Conservation (phyloP, 1,284 basidiomycete species). For the Naganishia albida region DNA sequence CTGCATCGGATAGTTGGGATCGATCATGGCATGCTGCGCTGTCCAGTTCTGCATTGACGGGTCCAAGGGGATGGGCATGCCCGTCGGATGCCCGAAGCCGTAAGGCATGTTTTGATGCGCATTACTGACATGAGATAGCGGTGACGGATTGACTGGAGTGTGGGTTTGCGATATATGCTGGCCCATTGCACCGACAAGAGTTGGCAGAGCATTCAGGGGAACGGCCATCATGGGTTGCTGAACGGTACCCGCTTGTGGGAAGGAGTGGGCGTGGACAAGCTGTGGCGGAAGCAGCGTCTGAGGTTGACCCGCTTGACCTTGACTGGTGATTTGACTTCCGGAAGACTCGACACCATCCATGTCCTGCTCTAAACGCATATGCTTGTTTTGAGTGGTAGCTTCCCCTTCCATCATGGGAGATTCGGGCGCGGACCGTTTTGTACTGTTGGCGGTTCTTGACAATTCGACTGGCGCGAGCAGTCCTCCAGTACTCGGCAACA, state of each 20-base stretch:
- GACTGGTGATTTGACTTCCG: background rate
- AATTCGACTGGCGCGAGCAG: conserved; percentile 12
- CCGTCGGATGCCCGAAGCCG: conserved; percentile 18
- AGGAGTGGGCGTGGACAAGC: conserved; percentile 52
- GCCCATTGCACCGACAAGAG: conserved; percentile 4
- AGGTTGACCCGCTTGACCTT: conserved; percentile 33
- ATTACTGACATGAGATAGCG: conserved; percentile 5
- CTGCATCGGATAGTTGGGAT: conserved; percentile 8
- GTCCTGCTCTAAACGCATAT: conserved; percentile 30
- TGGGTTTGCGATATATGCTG: conserved; percentile 1
- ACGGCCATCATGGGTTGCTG: conserved; percentile 43
- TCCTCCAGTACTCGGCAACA: background rate
- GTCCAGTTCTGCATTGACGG: conserved; percentile 14
- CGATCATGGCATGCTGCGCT: conserved; percentile 20
- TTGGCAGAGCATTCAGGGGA: conserved; percentile 22
- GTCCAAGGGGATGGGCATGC: conserved; percentile 10
- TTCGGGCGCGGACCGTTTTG: conserved; percentile 31
- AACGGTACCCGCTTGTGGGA: conserved; percentile 49
- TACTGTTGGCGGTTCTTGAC: conserved; percentile 24
- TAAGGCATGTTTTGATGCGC: conserved; percentile 12
- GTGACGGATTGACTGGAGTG: conserved; percentile 13
- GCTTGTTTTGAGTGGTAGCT: conserved; percentile 23
- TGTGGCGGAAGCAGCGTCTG: conserved; percentile 40
- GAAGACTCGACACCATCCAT: conserved; percentile 13
- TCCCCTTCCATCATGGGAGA: conserved; percentile 27